phyloP scores from a whole-genome alignment of 768 basidiomycete genomes.

The Pleurotus giganteus region DNA sequence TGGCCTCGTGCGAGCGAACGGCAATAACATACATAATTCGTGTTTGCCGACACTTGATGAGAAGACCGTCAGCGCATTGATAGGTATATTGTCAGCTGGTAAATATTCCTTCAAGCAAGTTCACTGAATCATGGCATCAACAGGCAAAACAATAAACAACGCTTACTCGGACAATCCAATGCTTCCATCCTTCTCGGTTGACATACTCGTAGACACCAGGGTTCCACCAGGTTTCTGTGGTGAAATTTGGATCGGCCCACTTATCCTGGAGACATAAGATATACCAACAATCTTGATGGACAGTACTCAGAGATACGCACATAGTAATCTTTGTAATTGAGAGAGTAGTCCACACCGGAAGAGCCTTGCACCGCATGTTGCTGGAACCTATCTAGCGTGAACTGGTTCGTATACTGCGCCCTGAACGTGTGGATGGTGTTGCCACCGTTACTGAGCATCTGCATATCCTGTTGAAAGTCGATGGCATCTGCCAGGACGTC shows the following conservation, averaged over 20 bases:
- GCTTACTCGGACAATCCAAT: neutral
- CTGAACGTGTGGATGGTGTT: neutral
- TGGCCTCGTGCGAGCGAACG: neutral
- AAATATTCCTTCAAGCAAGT: neutral
- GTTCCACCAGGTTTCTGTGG: neutral
- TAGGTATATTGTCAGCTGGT: neutral
- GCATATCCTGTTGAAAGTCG: slow-evolving; percentile 1
- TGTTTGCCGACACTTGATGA: slow-evolving; percentile 6
- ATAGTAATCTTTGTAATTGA: slow-evolving; percentile 1
- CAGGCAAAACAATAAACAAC: neutral
- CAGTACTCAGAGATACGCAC: neutral
- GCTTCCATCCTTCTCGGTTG: neutral
- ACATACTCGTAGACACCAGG: neutral
- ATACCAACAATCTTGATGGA: neutral
- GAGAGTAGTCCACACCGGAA: neutral
- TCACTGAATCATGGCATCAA: neutral
- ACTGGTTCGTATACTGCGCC: neutral
- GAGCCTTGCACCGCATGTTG: neutral
- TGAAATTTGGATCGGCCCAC: neutral
- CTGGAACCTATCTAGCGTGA: neutral
- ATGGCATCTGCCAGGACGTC: neutral
- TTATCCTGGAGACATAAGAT: neutral
- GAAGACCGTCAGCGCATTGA: neutral
- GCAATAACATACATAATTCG: neutral
- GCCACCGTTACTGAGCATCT: neutral